Percentiles rank a stretch among this genome's conserved stretches.
Conservation (phyloP, 345 rosid species). For the Salix dunnii region DNA sequence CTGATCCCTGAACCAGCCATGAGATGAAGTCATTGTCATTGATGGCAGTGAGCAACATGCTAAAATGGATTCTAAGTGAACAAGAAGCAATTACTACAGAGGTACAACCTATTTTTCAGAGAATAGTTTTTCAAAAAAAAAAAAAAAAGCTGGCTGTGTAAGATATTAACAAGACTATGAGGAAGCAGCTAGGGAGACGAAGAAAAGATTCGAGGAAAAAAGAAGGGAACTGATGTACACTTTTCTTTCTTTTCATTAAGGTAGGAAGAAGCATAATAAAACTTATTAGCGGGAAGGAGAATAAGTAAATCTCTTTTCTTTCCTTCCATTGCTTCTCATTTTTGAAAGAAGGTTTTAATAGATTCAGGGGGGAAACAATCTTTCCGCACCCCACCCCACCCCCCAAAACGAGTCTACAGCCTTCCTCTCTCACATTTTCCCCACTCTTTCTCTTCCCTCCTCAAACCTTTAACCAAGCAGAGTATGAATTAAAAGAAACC, state of each 20-base stretch:
- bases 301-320: not conserved
- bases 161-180: not conserved
- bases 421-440: not conserved
- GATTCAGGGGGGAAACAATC: not conserved
- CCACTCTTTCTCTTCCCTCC: not conserved
- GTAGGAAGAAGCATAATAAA: not conserved
- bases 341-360: not conserved
- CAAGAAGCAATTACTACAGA: not conserved
- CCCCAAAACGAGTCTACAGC: not conserved
- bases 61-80: not conserved
- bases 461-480: not conserved
- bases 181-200: not conserved
- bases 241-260: not conserved
- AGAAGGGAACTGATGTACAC: not conserved
- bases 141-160: not conserved
- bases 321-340: not conserved
- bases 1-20: conserved; percentile 32
- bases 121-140: not conserved
- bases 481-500: not conserved
- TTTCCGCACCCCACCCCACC: not conserved
- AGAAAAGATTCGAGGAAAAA: not conserved
- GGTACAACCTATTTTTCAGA: not conserved
- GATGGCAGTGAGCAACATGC: not conserved
- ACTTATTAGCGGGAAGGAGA: not conserved
- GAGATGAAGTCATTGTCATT: not conserved